phyloP scores from a whole-genome alignment of 768 basidiomycete species.

The Sarcodon aspratus region DNA sequence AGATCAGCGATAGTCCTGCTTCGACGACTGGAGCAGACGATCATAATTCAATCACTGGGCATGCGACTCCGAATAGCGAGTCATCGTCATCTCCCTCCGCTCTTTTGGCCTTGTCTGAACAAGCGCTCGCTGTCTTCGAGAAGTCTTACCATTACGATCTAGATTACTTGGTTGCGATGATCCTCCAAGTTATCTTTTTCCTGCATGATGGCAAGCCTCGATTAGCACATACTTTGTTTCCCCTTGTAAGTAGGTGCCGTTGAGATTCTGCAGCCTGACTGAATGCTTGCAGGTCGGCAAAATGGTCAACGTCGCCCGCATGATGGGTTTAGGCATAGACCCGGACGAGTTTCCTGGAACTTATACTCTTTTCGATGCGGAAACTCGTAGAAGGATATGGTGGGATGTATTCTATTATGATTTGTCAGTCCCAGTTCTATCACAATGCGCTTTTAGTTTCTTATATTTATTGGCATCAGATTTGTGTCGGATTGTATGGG shows the following conservation, averaged over 20 bases:
- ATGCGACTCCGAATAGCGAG: background rate
- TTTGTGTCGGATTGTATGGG: constrained; percentile 62
- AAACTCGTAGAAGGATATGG: constrained; percentile 50
- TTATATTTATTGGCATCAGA: constrained; percentile 21
- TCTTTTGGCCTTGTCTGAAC: constrained; percentile 36
- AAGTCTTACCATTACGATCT: constrained; percentile 32
- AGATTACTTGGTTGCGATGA: constrained; percentile 47
- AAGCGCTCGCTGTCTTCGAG: constrained; percentile 34
- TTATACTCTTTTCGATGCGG: constrained; percentile 38
- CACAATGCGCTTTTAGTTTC: background rate
- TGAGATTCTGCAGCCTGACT: background rate
- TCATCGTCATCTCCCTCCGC: constrained; percentile 19
- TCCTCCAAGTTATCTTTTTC: constrained; percentile 43
- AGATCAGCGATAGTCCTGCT: constrained; percentile 4
- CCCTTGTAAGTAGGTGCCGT: constrained; percentile 23
- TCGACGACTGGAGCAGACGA: constrained; percentile 9
- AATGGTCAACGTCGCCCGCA: constrained; percentile 54
- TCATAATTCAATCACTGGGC: constrained; percentile 13
- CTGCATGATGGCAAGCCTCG: constrained; percentile 39
- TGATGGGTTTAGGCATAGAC: constrained; percentile 51
- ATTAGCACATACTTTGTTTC: constrained; percentile 28
- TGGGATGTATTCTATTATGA: constrained; percentile 77
- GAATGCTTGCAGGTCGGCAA: constrained; percentile 41
- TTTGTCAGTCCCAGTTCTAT: constrained; percentile 36
- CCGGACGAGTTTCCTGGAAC: constrained; percentile 39